phyloP scores from a whole-genome alignment of 169 alveolate genomes.

The Cryptosporidium tyzzeri region DNA sequence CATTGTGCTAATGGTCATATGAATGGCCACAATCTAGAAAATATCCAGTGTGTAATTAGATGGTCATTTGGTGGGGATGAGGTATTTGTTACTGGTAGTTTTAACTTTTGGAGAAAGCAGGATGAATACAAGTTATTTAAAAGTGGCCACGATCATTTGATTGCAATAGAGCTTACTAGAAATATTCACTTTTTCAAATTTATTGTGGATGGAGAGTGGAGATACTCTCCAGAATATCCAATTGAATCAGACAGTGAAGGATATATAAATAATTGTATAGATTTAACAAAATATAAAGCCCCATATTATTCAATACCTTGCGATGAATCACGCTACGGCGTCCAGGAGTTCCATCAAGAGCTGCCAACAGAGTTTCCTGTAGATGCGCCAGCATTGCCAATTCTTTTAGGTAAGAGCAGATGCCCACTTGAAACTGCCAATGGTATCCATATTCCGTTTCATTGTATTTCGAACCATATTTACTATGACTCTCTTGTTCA shows the following conservation, averaged over 20 bases:
- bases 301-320: slow-evolving; percentile 13
- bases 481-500: slow-evolving; percentile 66
- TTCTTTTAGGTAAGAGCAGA: slow-evolving; percentile 50
- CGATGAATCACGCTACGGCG: background rate
- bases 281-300: slow-evolving; percentile 29
- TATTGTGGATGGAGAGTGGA: slow-evolving; percentile 75
- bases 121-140: slow-evolving; percentile 42
- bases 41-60: slow-evolving; percentile 45
- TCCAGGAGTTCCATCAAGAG: slow-evolving; percentile 40
- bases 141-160: slow-evolving; percentile 66
- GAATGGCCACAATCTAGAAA: background rate
- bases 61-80: slow-evolving; percentile 67
- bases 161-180: slow-evolving; percentile 35
- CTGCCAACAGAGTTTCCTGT: slow-evolving; percentile 66
- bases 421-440: slow-evolving; percentile 50
- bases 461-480: slow-evolving; percentile 60
- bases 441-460: slow-evolving; percentile 54
- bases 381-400: slow-evolving; percentile 72
- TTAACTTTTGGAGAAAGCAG: slow-evolving; percentile 48
- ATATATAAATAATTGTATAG: slow-evolving; percentile 22
- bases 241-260: slow-evolving; percentile 37
- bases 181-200: slow-evolving; percentile 57
- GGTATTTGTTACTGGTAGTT: slow-evolving; percentile 50
- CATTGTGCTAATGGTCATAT: background rate
- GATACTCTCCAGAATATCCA: slow-evolving; percentile 41